Base-by-base conservation (phyloP, 768 basidiomycete species). In the Chalciporus chontae region DNA sequence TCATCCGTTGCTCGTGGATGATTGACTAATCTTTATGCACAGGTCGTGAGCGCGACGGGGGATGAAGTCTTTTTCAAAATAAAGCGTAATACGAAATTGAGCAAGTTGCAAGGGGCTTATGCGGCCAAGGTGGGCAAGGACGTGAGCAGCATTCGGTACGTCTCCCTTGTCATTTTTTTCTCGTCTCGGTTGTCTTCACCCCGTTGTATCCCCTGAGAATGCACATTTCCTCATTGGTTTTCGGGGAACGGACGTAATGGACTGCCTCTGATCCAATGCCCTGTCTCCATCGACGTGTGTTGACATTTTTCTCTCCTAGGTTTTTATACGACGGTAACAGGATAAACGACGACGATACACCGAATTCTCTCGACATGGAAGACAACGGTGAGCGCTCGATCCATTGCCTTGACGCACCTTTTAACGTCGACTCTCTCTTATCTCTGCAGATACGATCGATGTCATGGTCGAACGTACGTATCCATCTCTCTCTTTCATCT, bases 41-140 rank as follows among this genome's bases (percentile, higher is more conserved):
- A 92, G 90, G 90, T 92, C 42, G 79, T 85, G 40, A 84, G 80
- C 57, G 77, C 86, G 32, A 67, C 72, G 11, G 90, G 90, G 50
- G 90, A 94, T 29, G 92, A 94, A 67, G 90, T 95, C 23, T 95
- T 88, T 72, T 96, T 96, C 80, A 95, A 96, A 79, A 94, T 96
- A 73, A 96, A 94, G 73, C 82, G 87, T 63, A 88, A 79, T 70
- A 94, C 93, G 39, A 93, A 87, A 74, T 71, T 96, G 59, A 88
- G 83, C 77, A 96, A 95, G 74, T 80, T 95, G 21, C 90, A 93
- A 66, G 88, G 83, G 53, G 93, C 93, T 39, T 96, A 96, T 70
- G 93, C 93, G 48, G 82, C 76, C 66, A 93, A 94, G 63, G 91
- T 95, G 14, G 93, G 93, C 50, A 93, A 93, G 69, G 91, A 94